Base-by-base conservation (phyloP, 73 alveolate species). In the Tetrahymena thermophila region DNA sequence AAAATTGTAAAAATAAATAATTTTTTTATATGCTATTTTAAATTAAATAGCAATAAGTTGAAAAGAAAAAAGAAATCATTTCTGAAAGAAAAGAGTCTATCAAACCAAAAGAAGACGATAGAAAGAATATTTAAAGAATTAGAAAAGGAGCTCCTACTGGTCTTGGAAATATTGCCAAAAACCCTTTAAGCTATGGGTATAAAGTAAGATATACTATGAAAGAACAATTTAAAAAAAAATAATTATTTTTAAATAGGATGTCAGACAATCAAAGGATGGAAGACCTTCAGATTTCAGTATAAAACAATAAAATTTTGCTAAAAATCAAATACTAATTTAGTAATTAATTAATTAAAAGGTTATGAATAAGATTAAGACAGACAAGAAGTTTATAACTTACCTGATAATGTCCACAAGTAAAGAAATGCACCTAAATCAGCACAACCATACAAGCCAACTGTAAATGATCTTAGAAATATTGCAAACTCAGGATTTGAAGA, bases 101-200 rank as follows among this genome's bases (percentile, higher is more conserved):
- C n/a, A 35, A 93, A 35, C n/a, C 34, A 38, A 93, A 42, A 34
- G 43, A 93, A 93, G 56, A n/a, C 16, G 38, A 50, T 21, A 50
- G 35, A 35, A 43, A 21, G n/a, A 94, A 95, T 50, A 85, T 85
- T 85, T 56, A 89, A 42, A 95, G 97, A 56, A 42, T 95, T 35
- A 31, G 97, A 89, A 95, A 95, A 56, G 97, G 97, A 55, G 97
- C 97, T 13, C 97, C 97, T 1, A 34, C 71, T 35, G 97, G 94
- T 55, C 37, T 38, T 25, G 95, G 95, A 21, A 85, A 94, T 10
- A 34, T 85, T 43, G 95, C 94, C 9, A 42, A 93, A 38, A 15
- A 93, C 25, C 89, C 95, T 84, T 35, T 35, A n/a, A 93, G 44
- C 17, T 38, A 93, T 71, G 85, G 83, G 17, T 42, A 93, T 31